These are phyloP conservation scores for Ascochyta rabiei DNA, from an alignment of 2,329 filamentous ascomycete species.

Conservation along the genomic window DNA sequence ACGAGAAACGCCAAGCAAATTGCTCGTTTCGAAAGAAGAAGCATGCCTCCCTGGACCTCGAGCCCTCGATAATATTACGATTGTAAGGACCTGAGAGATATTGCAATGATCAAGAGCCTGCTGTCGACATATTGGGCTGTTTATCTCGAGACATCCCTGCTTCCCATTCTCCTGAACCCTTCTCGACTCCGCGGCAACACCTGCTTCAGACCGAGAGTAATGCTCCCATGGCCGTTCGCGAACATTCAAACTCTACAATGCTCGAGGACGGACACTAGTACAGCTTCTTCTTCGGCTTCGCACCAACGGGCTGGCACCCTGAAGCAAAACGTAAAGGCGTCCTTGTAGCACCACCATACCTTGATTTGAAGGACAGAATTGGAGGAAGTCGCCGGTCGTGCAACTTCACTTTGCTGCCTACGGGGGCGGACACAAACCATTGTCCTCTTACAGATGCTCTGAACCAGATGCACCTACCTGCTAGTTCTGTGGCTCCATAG, in stretches of 20 bases:
- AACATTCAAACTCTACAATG: constrained; percentile 22
- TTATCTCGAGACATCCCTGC: constrained; percentile 28
- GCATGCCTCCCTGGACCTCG: too few species aligned
- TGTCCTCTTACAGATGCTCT: background rate
- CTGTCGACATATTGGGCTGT: constrained; percentile 28
- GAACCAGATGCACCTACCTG: background rate
- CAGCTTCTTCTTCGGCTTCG: constrained; percentile 2
- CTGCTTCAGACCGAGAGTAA: background rate
- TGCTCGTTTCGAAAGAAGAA: background rate
- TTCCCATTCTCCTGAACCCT: constrained; percentile 22
- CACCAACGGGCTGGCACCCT: constrained; percentile 5
- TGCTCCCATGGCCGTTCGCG: constrained; percentile 23
- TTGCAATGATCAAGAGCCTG: constrained; percentile 16
- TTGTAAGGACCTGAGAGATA: background rate
- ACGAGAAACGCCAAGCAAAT: background rate
- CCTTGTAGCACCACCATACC: constrained; percentile 18
- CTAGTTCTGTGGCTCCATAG: background rate
- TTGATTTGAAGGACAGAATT: background rate
- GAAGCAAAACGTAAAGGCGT: constrained; percentile 12
- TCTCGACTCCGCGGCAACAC: background rate
- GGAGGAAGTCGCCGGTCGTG: background rate
- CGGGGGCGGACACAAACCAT: background rate
- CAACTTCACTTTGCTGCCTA: constrained; percentile 12
- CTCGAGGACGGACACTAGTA: constrained; percentile 15
- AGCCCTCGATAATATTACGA: background rate